A percentile compares a stretch with the other conserved stretches of the same genome.
Conservation (phyloP, 495 filamentous ascomycete genomes). For the Trichoderma reesei region DNA sequence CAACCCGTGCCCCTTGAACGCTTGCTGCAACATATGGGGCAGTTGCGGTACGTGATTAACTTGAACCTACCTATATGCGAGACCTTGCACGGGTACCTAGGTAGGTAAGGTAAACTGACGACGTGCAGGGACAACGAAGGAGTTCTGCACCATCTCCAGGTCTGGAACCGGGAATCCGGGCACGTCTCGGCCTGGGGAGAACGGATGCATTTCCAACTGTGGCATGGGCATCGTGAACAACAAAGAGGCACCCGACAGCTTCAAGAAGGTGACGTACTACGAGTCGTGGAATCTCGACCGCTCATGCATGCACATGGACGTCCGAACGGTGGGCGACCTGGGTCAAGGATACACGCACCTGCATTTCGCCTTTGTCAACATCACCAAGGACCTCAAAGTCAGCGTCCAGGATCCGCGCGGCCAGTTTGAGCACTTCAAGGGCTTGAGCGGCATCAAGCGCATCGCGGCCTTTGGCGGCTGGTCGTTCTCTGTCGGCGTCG, state of each 20-base stretch:
- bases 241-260: background rate
- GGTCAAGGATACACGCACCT: constrained; percentile 23
- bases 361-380: constrained; percentile 22
- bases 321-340: too few species aligned
- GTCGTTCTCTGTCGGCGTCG: constrained; percentile 18
- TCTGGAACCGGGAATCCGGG: background rate
- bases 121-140: too few species aligned
- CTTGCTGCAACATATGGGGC: background rate
- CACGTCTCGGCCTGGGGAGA: background rate
- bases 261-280: too few species aligned
- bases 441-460: constrained; percentile 17
- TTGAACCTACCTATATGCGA: too few species aligned
- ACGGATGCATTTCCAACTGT: background rate
- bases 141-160: too few species aligned
- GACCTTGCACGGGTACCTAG: too few species aligned
- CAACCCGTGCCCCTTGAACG: background rate
- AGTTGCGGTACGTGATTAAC: background rate
- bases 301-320: too few species aligned
- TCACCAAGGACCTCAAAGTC: constrained; percentile 15
- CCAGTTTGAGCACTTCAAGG: constrained; percentile 19
- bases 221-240: background rate
- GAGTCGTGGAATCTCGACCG: too few species aligned
- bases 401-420: constrained; percentile 9
- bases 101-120: too few species aligned
- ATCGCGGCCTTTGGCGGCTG: constrained; percentile 33